Conservation (phyloP, 2,329 filamentous ascomycete species). For the Claviceps capensis region DNA sequence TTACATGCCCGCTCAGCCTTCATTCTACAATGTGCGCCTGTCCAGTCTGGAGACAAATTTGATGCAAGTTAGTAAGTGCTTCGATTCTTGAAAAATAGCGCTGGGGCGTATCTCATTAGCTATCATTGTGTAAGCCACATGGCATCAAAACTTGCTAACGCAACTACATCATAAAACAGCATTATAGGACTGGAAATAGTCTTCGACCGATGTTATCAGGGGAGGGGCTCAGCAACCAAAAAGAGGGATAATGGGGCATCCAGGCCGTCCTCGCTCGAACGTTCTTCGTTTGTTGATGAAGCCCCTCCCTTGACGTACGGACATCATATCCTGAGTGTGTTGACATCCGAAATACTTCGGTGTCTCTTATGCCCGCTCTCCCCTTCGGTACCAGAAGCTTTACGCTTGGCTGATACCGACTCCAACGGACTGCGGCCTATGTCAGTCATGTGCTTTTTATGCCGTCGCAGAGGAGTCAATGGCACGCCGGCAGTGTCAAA, state of each 20-base stretch:
- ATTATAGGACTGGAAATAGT: slow-evolving; percentile 29
- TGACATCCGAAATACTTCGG: slow-evolving; percentile 45
- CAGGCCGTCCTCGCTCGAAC: slow-evolving; percentile 36
- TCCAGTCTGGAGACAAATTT: too few species aligned
- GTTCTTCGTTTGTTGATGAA: slow-evolving; percentile 2
- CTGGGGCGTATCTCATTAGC: too few species aligned
- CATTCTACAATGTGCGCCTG: too few species aligned
- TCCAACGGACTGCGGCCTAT: slow-evolving; percentile 36
- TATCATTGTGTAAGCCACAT: not conserved
- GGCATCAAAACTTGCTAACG: not conserved
- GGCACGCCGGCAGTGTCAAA: slow-evolving; percentile 52
- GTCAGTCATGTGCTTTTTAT: slow-evolving; percentile 34
- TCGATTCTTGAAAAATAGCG: too few species aligned
- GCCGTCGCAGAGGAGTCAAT: slow-evolving; percentile 52
- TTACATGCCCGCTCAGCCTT: too few species aligned
- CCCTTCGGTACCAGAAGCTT: slow-evolving; percentile 31
- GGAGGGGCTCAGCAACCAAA: too few species aligned
- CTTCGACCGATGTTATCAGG: too few species aligned
- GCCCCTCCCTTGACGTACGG: not conserved
- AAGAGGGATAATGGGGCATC: slow-evolving; percentile 3
- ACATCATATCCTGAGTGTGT: slow-evolving; percentile 30
- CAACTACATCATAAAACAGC: not conserved
- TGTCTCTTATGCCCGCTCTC: slow-evolving; percentile 38
- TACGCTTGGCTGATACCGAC: slow-evolving; percentile 37
- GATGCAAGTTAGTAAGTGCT: too few species aligned